Base-by-base conservation (phyloP, 2,329 filamentous ascomycete species). In the Xylaria arbuscula region DNA sequence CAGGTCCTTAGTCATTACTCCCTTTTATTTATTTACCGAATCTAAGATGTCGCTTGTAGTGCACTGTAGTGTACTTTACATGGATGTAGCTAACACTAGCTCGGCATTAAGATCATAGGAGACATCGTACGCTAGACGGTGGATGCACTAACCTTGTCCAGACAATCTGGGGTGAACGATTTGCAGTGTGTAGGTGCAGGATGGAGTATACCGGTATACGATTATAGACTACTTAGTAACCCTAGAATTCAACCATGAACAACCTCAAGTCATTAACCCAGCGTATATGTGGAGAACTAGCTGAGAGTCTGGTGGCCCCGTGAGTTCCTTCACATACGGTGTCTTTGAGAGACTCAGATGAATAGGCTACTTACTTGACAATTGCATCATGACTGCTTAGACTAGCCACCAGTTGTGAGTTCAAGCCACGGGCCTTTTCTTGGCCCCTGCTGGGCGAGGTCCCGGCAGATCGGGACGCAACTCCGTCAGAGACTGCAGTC, bases 391-490 rank as follows among this genome's bases (percentile, higher is more conserved):
- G 19, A 57, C 51, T 58, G 32, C 17, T 34, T 66, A 17, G 51
- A 53, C 54, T 28, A 64, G 55, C 65, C 48, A 64, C 54, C 47
- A 54, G 53, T 34, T 51, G 56, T 22, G 45, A 58, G 45, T 28
- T 11, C 42, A 61, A 66, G 58, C 51, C 38, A 57, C 22, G 38
- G 28, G 40, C 34, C 32, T 28, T 28, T 38, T 22, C 36, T 24
- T 19, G 8, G 1, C 19, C 19, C 32, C n/a, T 55, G 15, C 47
- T 55, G 15, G n/a, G 50, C 38, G 50, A 64, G 45, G 32, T 11
- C 13, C 34, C 70, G 70, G 70, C 62, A 68, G 50, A 62, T 70
- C 70, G 70, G 70, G 64, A 66, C 70, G 70, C 54, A 59, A 47
- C 55, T 62, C 70, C 67, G 70, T 42, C 36, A 40, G 24, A 55